Conservation (phyloP, 768 basidiomycete genomes). For the Hygrophoropsis aurantiaca region DNA sequence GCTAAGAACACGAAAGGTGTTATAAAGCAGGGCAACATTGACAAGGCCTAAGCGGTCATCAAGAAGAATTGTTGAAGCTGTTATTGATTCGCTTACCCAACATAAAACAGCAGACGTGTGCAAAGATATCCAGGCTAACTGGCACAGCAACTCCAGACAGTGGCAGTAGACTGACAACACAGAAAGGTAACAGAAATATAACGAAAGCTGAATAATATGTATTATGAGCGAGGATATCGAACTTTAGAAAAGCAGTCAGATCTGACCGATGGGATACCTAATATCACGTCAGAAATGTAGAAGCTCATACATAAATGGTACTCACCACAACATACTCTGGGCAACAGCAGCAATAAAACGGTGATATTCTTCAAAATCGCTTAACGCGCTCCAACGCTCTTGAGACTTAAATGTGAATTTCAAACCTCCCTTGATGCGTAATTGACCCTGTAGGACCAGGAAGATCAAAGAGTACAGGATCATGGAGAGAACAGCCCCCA, state of each 20-base stretch:
- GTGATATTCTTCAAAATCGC: conserved; percentile 48
- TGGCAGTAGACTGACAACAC: conserved; percentile 47
- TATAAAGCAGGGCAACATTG: conserved; percentile 66
- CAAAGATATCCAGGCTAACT: conserved; percentile 46
- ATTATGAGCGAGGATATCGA: not conserved
- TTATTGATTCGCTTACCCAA: conserved; percentile 43
- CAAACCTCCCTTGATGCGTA: conserved; percentile 50
- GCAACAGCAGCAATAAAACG: conserved; percentile 62
- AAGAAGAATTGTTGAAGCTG: not conserved
- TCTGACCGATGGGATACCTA: conserved; percentile 63
- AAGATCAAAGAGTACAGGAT: conserved; percentile 62
- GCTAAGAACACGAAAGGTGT: conserved; percentile 62
- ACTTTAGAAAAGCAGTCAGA: not conserved
- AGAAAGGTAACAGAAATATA: conserved; percentile 57
- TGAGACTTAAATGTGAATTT: conserved; percentile 49
- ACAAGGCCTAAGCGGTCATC: conserved; percentile 46
- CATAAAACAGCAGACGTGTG: conserved; percentile 48
- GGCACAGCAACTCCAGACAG: conserved; percentile 52
- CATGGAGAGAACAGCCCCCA: conserved; percentile 54
- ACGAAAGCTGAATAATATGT: conserved; percentile 50
- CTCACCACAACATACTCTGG: conserved; percentile 70
- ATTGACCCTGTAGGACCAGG: conserved; percentile 57
- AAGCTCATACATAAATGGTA: conserved; percentile 6
- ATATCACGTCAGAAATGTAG: conserved; percentile 5
- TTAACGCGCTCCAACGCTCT: conserved; percentile 40